phyloP scores from a whole-genome alignment of 345 rosid genomes.

The Euphorbia pulcherrima region DNA sequence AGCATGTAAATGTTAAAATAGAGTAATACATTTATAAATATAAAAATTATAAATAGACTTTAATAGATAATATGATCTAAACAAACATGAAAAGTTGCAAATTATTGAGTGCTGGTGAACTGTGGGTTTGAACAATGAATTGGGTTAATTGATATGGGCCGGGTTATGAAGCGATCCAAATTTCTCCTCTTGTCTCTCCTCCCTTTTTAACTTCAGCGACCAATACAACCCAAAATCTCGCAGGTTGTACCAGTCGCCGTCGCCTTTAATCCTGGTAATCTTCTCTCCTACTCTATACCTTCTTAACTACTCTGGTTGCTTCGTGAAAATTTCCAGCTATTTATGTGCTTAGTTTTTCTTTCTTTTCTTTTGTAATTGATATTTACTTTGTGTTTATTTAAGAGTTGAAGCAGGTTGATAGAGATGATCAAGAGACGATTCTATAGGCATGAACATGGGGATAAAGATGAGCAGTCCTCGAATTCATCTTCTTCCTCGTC shows the following conservation, averaged over 20 bases:
- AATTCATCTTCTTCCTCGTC: slow-evolving; percentile 61
- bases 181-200: background rate
- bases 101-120: too few species aligned
- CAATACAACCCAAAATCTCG: slow-evolving; percentile 6
- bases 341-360: background rate
- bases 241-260: background rate
- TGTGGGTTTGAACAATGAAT: too few species aligned
- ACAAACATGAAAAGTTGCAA: too few species aligned
- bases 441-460: slow-evolving; percentile 72
- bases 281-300: background rate
- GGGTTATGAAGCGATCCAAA: slow-evolving; percentile 6
- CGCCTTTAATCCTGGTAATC: background rate
- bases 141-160: background rate
- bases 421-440: slow-evolving; percentile 79
- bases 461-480: slow-evolving; percentile 48
- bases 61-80: too few species aligned
- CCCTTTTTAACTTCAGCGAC: background rate
- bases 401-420: background rate
- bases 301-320: background rate
- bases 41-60: too few species aligned
- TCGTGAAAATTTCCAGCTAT: background rate
- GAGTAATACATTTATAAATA: too few species aligned
- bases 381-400: background rate
- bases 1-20: too few species aligned
- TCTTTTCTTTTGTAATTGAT: background rate